Evolutionary conservation across 768 basidiomycete species (phyloP).

Genomic region (Mycena belliarum): DNA sequence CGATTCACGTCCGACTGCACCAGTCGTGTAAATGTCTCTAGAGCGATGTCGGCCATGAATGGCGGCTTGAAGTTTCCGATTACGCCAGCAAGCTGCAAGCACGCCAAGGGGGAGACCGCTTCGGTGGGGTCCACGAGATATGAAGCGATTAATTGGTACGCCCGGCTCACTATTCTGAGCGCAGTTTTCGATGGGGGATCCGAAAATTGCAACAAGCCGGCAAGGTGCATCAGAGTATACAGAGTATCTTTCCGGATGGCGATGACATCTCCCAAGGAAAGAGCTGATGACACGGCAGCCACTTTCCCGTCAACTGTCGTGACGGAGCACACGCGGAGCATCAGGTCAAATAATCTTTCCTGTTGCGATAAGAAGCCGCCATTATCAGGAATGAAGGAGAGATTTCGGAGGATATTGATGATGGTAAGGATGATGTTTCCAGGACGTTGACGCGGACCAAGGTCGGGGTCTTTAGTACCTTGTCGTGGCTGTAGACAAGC

Average conservation of each 20-base stretch:
- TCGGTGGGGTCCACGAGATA: constrained; percentile 74
- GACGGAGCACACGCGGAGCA: constrained; percentile 72
- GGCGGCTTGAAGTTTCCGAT: constrained; percentile 53
- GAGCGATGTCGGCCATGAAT: constrained; percentile 66
- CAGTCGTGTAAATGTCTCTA: constrained; percentile 83
- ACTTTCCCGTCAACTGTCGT: constrained; percentile 33
- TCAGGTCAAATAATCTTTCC: constrained; percentile 59
- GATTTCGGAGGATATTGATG: constrained; percentile 83
- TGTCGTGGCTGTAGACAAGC: constrained; percentile 51
- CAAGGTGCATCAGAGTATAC: constrained; percentile 65
- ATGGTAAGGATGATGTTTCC: constrained; percentile 69
- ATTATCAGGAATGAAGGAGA: constrained; percentile 78
- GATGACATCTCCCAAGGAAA: constrained; percentile 74
- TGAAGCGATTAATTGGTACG: constrained; percentile 70
- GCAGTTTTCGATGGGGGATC: constrained; percentile 42
- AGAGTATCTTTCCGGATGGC: constrained; percentile 77
- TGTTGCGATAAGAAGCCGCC: constrained; percentile 64
- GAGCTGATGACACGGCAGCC: constrained; percentile 51
- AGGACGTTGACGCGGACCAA: constrained; percentile 65
- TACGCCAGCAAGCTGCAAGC: constrained; percentile 54
- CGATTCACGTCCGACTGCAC: constrained; percentile 80
- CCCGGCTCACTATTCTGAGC: constrained; percentile 52
- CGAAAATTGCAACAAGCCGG: constrained; percentile 51
- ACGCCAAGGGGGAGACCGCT: constrained; percentile 60
- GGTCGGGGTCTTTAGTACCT: constrained; percentile 47